Evolutionary conservation across 768 basidiomycete species (phyloP).

Genomic region (Hypholoma sublateritium): DNA sequence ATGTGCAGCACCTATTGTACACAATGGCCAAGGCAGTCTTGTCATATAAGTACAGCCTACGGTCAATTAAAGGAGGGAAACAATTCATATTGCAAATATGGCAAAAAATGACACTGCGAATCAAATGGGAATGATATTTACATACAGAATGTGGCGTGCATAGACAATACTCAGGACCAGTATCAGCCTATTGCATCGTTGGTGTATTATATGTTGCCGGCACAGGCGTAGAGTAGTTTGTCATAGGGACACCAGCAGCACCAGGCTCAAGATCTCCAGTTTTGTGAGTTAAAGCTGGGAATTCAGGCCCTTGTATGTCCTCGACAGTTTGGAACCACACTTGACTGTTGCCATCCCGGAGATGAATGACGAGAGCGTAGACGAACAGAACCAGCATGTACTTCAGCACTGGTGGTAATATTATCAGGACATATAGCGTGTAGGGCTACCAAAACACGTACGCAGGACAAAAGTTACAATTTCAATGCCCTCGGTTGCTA

Average conservation of each 20-base stretch:
- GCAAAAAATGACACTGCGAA: too few relatives aligned
- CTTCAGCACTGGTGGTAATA: background rate
- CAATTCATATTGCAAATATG: too few relatives aligned
- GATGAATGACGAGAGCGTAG: background rate
- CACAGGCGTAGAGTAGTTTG: background rate
- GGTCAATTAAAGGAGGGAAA: too few relatives aligned
- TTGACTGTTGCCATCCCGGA: background rate
- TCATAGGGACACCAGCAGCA: background rate
- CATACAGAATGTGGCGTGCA: too few relatives aligned
- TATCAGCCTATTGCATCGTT: background rate
- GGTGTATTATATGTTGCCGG: background rate
- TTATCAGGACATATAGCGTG: too few relatives aligned
- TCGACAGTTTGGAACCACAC: conserved; percentile 1
- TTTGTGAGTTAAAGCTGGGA: conserved; percentile 3
- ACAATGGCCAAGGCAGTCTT: too few relatives aligned
- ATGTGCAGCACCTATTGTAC: too few relatives aligned
- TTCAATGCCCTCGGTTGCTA: background rate
- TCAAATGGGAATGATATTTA: too few relatives aligned
- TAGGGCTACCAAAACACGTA: background rate
- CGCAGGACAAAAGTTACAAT: background rate
- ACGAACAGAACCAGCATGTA: background rate
- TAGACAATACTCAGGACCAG: too few relatives aligned
- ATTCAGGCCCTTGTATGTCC: background rate
- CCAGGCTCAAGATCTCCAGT: background rate
- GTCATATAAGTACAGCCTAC: too few relatives aligned